These are phyloP conservation scores for Platanthera guangdongensis DNA, from an alignment of 106 monocot species.

Conservation along the genomic window DNA sequence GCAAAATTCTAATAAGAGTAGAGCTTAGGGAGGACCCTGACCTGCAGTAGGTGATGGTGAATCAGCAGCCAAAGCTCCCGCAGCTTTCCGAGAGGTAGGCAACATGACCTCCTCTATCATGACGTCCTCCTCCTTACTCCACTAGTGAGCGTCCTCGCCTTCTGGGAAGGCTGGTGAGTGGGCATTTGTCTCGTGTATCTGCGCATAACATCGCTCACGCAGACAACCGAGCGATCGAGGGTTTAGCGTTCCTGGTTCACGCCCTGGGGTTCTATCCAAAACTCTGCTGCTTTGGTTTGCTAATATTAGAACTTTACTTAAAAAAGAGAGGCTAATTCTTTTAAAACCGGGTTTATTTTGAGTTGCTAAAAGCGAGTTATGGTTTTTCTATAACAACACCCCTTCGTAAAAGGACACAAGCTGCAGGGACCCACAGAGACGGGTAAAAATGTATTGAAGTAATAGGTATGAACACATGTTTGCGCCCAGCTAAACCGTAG, in stretches of 20 bases:
- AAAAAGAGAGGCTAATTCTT: no score
- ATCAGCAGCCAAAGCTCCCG: background rate
- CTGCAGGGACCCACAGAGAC: no score
- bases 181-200: background rate
- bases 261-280: background rate
- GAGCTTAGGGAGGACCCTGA: background rate
- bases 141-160: background rate
- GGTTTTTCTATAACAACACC: no score
- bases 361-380: no score
- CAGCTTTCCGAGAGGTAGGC: background rate
- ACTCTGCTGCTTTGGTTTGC: no score
- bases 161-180: background rate
- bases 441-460: no score
- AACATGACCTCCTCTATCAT: background rate
- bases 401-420: no score
- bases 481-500: no score
- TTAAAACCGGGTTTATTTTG: no score
- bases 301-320: no score
- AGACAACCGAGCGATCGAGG: background rate
- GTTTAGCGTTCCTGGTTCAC: background rate
- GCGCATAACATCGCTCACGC: background rate
- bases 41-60: background rate
- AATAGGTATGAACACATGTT: no score
- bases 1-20: background rate
- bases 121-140: constrained; percentile 6